Evolutionary conservation across 2,329 filamentous ascomycete species (phyloP).

Genomic region (Thelonectria blattea): DNA sequence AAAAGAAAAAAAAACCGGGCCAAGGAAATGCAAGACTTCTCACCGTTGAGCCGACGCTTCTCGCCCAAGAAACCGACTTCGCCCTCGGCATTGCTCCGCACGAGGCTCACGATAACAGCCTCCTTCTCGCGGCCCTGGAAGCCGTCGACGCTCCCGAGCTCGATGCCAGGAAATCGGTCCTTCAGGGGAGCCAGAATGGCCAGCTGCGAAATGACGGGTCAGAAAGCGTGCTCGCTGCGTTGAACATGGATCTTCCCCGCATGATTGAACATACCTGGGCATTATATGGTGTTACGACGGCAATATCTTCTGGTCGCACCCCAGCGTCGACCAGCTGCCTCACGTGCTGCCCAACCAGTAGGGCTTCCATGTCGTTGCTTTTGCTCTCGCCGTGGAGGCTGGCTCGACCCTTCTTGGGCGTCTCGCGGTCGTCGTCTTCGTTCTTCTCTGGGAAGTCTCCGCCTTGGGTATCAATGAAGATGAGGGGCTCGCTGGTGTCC

Average conservation of each 20-base stretch:
- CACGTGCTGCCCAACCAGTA: conserved; percentile 80
- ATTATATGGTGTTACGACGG: conserved; percentile 95
- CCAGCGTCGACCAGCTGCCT: conserved; percentile 77
- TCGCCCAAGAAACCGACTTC: conserved; percentile 95
- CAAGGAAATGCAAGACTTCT: conserved; percentile 46
- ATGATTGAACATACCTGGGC: conserved; percentile 67
- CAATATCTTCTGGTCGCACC: conserved; percentile 82
- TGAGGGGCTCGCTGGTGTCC: conserved; percentile 83
- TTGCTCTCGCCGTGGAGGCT: conserved; percentile 69
- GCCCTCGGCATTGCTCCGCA: conserved; percentile 83
- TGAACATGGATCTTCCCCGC: conserved; percentile 10
- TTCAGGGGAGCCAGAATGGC: conserved; percentile 81
- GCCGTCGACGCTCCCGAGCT: conserved; percentile 95
- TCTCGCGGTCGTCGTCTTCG: conserved; percentile 70
- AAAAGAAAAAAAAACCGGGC: conserved; percentile 10
- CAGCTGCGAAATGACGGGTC: conserved; percentile 57
- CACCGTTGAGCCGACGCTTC: conserved; percentile 90
- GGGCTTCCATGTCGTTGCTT: conserved; percentile 89
- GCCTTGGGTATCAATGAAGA: conserved; percentile 97
- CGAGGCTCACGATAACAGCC: conserved; percentile 90
- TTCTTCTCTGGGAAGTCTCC: conserved; percentile 86
- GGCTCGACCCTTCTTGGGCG: conserved; percentile 52
- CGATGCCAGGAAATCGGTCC: conserved; percentile 80
- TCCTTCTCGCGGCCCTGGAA: conserved; percentile 99
- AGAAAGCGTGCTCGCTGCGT: conserved; percentile 22